Evolutionary conservation across 371 early-diverging fungal species (phyloP).

Genomic region (Encephalitozoon intestinalis): DNA sequence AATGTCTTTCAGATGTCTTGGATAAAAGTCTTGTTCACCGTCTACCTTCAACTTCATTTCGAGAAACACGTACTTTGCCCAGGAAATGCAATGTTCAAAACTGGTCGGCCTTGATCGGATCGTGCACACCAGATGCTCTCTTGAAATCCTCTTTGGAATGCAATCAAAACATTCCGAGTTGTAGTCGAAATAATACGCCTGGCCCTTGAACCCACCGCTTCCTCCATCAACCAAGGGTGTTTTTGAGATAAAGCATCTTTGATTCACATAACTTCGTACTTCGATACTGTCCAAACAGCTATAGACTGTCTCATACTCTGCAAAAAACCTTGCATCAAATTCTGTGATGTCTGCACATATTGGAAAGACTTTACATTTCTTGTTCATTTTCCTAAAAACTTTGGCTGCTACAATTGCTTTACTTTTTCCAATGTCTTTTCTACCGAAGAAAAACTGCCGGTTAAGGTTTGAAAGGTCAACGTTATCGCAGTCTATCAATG

Average conservation of each 20-base stretch:
- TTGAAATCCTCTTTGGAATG: slow-evolving; percentile 67
- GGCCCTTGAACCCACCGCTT: slow-evolving; percentile 88
- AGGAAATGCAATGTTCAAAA: slow-evolving; percentile 94
- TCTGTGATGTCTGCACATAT: slow-evolving; percentile 67
- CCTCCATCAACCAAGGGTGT: slow-evolving; percentile 88
- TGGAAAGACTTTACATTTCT: background rate
- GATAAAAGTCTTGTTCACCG: background rate
- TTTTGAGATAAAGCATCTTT: slow-evolving; percentile 77
- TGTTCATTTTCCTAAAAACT: background rate
- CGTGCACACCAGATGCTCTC: slow-evolving; percentile 76
- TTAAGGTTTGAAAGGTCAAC: slow-evolving; percentile 95
- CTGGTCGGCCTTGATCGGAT: slow-evolving; percentile 84
- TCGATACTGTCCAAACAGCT: slow-evolving; percentile 96
- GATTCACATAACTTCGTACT: slow-evolving; percentile 83
- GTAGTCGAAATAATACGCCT: slow-evolving; percentile 74
- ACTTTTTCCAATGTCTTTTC: slow-evolving; percentile 75
- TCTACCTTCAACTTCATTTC: slow-evolving; percentile 73
- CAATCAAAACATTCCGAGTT: slow-evolving; percentile 91
- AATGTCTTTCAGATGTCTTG: background rate
- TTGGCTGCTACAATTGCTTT: slow-evolving; percentile 66
- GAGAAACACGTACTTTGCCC: slow-evolving; percentile 85
- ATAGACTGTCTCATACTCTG: slow-evolving; percentile 77
- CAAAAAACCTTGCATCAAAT: slow-evolving; percentile 78
- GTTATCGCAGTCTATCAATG: slow-evolving; percentile 82
- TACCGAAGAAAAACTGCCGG: slow-evolving; percentile 89